Conservation (phyloP, 805 yeast genomes). For the Metschnikowia matae region DNA sequence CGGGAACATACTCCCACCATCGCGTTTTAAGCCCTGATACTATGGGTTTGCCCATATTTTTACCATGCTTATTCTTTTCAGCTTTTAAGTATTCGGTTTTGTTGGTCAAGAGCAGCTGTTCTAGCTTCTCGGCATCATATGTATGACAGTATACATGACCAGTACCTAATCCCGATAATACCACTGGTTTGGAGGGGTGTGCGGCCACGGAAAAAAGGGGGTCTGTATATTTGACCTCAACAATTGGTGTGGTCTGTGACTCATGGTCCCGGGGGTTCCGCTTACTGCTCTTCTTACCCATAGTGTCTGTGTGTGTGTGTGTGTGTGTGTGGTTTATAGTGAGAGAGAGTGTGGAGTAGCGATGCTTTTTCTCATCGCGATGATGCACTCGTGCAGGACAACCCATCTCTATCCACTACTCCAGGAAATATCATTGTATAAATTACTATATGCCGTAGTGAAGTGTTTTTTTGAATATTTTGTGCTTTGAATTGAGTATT, state of each 20-base stretch:
- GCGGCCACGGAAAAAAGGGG: constrained; percentile 75
- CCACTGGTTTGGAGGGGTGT: constrained; percentile 66
- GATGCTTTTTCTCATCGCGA: constrained; percentile 1
- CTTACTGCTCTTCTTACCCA: constrained; percentile 23
- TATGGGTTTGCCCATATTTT: constrained; percentile 16
- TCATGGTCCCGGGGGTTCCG: constrained; percentile 26
- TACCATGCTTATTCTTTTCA: constrained; percentile 18
- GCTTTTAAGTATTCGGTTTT: too few relatives aligned
- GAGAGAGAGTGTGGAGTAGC: background rate
- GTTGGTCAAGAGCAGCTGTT: constrained; percentile 21
- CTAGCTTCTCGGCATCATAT: constrained; percentile 51
- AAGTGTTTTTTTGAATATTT: too few relatives aligned
- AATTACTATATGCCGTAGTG: too few relatives aligned
- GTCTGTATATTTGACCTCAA: constrained; percentile 48
- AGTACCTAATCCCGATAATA: constrained; percentile 73
- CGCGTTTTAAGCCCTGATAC: constrained; percentile 27
- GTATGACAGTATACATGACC: constrained; percentile 66
- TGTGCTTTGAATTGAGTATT: too few relatives aligned
- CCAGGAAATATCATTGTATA: too few relatives aligned
- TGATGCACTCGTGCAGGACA: background rate
- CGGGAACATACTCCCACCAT: constrained; percentile 44
- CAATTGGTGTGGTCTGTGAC: constrained; percentile 38
- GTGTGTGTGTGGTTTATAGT: background rate
- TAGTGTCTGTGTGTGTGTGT: background rate
- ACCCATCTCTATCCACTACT: too few relatives aligned